A percentile compares a stretch with the other conserved stretches of the same genome.
These are phyloP conservation scores for Sphagnurus paluster DNA, from an alignment of 1,284 basidiomycete species.

Conservation along the genomic window DNA sequence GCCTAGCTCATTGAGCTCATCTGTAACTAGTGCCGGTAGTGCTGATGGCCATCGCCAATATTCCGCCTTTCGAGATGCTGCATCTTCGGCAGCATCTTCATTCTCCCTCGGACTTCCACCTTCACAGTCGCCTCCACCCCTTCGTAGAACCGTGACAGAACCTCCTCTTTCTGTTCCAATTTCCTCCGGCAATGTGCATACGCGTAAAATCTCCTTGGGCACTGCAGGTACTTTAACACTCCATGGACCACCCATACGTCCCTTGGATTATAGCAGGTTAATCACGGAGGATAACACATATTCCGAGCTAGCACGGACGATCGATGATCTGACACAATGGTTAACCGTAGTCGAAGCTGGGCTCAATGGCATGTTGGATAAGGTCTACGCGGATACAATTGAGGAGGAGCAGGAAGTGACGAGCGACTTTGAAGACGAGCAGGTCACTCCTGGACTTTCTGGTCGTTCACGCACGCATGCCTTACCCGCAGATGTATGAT, in stretches of 20 bases:
- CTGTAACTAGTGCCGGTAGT: constrained; percentile 21
- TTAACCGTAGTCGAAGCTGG: constrained; percentile 76
- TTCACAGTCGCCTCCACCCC: constrained; percentile 35
- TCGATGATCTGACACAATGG: constrained; percentile 83
- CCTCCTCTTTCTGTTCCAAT: constrained; percentile 22
- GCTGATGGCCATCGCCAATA: constrained; percentile 17
- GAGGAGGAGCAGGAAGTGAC: constrained; percentile 56
- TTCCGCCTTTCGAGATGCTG: constrained; percentile 28
- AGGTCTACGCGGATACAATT: constrained; percentile 42
- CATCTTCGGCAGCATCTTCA: constrained; percentile 29
- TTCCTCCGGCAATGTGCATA: constrained; percentile 7
- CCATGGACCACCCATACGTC: constrained; percentile 44
- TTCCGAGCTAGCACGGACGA: constrained; percentile 69
- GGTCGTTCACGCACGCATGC: constrained; percentile 2
- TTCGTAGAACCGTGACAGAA: constrained; percentile 15
- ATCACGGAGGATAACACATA: constrained; percentile 67
- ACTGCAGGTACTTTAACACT: constrained; percentile 8
- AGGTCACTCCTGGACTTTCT: constrained; percentile 8
- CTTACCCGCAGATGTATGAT: constrained; percentile 10
- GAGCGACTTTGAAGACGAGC: constrained; percentile 20
- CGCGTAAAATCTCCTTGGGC: constrained; percentile 16
- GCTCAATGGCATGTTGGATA: constrained; percentile 64
- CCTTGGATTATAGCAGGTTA: constrained; percentile 70
- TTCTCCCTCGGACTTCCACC: constrained; percentile 42
- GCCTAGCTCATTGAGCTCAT: constrained; percentile 40